Evolutionary conservation across 345 rosid genomes (phyloP), one percentile per base, ranked within the genome.

Genomic region (Noccaea bulbosa): DNA sequence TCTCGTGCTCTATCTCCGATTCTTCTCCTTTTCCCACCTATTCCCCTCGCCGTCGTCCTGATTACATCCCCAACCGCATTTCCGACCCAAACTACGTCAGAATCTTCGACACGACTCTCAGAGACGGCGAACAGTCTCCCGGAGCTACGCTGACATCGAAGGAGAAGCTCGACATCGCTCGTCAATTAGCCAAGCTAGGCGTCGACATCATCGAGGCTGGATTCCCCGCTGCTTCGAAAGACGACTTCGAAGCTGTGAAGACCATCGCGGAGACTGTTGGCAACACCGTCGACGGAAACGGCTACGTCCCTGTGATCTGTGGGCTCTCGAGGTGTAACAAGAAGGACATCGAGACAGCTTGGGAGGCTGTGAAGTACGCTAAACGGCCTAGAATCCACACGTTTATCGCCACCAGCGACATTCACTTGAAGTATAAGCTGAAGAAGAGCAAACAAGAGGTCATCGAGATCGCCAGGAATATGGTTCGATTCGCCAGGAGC

Each of bases 41-140:
- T 9, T 2, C 33, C 4, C 77, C 61, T 20, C 48, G 73, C 53
- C 49, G 47, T 77, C 91, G 90, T 2, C 96, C 97, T 0, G 78
- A 74, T 0, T 89, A 91, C 80, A 50, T 84, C 44, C 94, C 98
- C 38, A 77, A 77, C 81, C 87, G 68, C 41, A 91, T 93, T 44
- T 62, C 86, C 2, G 86, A 87, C 73, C 91, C 96, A 10, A 74
- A 72, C 55, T 91, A 93, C 56, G 90, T 93, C 60, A 90, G 97
- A 34, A 48, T 91, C 65, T 89, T 93, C 71, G 98, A 93, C 78
- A 93, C 98, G 27, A 93, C 98, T 45, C 98, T 91, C 75, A 89
- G 97, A 3, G 97, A 93, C 69, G 98, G 98, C 45, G 98, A 93
- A 74, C 98, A 91, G 74, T 91, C 98, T 73, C 98, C 96, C 0